A percentile compares a stretch with the other conserved stretches of the same genome.
These are phyloP conservation scores for Aspergillus indologenus DNA, from an alignment of 495 filamentous ascomycete species.

Conservation along the genomic window DNA sequence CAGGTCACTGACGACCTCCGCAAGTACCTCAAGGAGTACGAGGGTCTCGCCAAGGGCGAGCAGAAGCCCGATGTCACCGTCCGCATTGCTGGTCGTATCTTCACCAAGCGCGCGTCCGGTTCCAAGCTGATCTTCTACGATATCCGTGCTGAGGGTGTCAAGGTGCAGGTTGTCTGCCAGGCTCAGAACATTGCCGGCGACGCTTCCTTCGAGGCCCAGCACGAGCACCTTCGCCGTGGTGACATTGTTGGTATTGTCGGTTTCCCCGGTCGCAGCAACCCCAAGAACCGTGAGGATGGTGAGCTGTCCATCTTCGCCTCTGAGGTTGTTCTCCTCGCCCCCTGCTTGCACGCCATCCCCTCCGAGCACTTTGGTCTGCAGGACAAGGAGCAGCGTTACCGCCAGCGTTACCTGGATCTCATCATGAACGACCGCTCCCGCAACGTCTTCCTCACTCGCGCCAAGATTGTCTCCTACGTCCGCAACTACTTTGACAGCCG, in stretches of 20 bases:
- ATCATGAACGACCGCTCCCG: conserved; percentile 89
- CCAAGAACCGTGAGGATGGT: conserved; percentile 81
- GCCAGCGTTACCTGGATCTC: conserved; percentile 89
- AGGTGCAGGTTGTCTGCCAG: conserved; percentile 90
- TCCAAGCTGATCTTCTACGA: conserved; percentile 93
- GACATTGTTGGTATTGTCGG: conserved; percentile 89
- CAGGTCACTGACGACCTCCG: conserved; percentile 73
- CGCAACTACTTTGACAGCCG: conserved; percentile 80
- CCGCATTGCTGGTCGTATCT: conserved; percentile 79
- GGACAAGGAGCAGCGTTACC: conserved; percentile 87
- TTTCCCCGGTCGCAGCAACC: conserved; percentile 83
- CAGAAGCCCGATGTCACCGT: conserved; percentile 66
- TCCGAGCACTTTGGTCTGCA: conserved; percentile 90
- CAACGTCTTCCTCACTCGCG: conserved; percentile 74
- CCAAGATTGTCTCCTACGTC: conserved; percentile 82
- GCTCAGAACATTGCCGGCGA: conserved; percentile 62
- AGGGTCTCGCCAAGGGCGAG: conserved; percentile 81
- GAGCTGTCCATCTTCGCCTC: conserved; percentile 92
- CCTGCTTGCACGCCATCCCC: conserved; percentile 91
- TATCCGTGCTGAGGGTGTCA: conserved; percentile 76
- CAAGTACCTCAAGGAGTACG: conserved; percentile 72
- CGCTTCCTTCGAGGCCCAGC: conserved; percentile 76
- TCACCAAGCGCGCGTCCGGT: conserved; percentile 79
- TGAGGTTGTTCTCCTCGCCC: conserved; percentile 78
- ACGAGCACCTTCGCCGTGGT: conserved; percentile 84